These are phyloP conservation scores for Mycena capillaripes DNA, from an alignment of 768 basidiomycete species.

Conservation along the genomic window DNA sequence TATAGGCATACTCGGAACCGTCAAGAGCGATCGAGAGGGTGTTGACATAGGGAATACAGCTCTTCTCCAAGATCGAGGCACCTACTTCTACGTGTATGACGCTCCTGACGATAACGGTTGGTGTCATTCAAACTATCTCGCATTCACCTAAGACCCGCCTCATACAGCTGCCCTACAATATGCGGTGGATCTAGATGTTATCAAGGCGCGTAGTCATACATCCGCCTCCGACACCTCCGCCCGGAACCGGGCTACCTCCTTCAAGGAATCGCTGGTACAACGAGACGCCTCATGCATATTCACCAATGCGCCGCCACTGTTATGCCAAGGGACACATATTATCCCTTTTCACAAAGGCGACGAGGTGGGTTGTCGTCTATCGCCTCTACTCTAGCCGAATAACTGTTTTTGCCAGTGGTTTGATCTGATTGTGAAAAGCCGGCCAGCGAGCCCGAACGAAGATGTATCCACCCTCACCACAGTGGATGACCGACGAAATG, in stretches of 20 bases:
- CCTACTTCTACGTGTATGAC: conserved; percentile 9
- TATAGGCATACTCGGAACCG: conserved; percentile 24
- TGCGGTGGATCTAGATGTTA: conserved; percentile 24
- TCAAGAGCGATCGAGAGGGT: not conserved
- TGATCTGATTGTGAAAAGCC: conserved; percentile 21
- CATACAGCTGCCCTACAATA: conserved; percentile 18
- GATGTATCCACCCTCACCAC: conserved; percentile 14
- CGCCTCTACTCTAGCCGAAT: not conserved
- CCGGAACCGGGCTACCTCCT: not conserved
- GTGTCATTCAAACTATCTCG: not conserved
- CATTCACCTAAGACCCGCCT: conserved; percentile 1
- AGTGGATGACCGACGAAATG: conserved; percentile 15
- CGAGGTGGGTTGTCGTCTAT: conserved; percentile 6
- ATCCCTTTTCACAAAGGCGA: conserved; percentile 19
- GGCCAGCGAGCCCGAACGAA: conserved; percentile 1
- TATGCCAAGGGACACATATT: conserved; percentile 20
- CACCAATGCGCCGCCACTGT: not conserved
- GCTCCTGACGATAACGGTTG: conserved; percentile 15
- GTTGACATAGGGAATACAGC: not conserved
- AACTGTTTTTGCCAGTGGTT: conserved; percentile 11
- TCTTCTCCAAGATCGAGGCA: conserved; percentile 4
- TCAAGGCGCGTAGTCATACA: conserved; percentile 10
- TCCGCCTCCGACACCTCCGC: conserved; percentile 4
- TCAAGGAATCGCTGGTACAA: conserved; percentile 1
- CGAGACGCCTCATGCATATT: conserved; percentile 19